These are phyloP conservation scores for Daldinia bambusicola DNA, from an alignment of 495 filamentous ascomycete genomes.

Conservation along the genomic window DNA sequence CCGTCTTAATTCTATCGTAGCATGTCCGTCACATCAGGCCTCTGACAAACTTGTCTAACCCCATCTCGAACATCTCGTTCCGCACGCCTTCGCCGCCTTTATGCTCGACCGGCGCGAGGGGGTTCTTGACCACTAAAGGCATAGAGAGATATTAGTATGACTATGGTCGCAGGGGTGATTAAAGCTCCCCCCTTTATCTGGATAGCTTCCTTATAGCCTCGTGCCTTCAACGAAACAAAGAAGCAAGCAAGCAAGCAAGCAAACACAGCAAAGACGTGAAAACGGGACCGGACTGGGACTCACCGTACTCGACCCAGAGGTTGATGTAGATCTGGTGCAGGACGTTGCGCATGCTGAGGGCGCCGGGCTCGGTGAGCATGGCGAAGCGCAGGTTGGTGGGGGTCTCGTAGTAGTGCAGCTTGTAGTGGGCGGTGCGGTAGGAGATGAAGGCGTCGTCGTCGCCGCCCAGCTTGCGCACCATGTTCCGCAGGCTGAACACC, in stretches of 20 bases:
- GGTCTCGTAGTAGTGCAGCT: slow-evolving; percentile 99
- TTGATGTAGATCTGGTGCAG: slow-evolving; percentile 99
- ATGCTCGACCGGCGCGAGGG: slow-evolving; percentile 89
- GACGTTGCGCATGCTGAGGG: slow-evolving; percentile 88
- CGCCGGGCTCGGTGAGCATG: slow-evolving; percentile 92
- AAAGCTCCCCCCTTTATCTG: background rate
- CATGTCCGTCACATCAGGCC: slow-evolving; percentile 57
- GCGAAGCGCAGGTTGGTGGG: slow-evolving; percentile 95
- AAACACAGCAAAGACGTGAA: no score
- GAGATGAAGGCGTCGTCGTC: slow-evolving; percentile 92
- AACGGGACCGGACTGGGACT: slow-evolving; percentile 28
- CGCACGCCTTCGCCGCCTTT: slow-evolving; percentile 86
- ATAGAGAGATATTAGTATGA: slow-evolving; percentile 21
- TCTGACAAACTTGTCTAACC: slow-evolving; percentile 83
- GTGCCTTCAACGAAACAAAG: no score
- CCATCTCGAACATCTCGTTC: slow-evolving; percentile 94
- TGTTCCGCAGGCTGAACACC: slow-evolving; percentile 93
- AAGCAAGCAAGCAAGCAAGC: no score
- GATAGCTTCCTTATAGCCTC: no score
- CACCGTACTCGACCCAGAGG: slow-evolving; percentile 94
- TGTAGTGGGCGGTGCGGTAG: slow-evolving; percentile 92
- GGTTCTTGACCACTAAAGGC: slow-evolving; percentile 93
- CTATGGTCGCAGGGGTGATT: background rate
- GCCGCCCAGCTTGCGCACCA: slow-evolving; percentile 94
- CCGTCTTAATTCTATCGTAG: background rate